These are phyloP conservation scores for Globisporangium spiculum DNA, from an alignment of 352 stramenopile genomes.

Conservation along the genomic window DNA sequence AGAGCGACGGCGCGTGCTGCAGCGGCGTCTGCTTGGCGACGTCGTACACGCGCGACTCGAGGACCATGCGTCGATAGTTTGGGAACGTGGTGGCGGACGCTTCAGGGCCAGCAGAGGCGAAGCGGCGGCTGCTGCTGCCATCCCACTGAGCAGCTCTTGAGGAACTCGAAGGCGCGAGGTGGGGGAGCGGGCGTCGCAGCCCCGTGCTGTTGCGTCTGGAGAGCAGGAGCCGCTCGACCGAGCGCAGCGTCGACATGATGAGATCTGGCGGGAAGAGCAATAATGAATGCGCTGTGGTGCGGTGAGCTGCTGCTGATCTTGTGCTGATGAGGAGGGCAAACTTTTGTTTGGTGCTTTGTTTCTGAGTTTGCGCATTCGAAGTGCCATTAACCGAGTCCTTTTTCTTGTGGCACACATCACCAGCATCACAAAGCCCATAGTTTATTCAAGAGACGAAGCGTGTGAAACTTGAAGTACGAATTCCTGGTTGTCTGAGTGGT, in stretches of 20 bases:
- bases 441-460: neutral
- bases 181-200: neutral
- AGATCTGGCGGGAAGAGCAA: neutral
- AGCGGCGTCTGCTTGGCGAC: constrained; percentile 83
- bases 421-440: neutral
- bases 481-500: no score
- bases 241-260: constrained; percentile 7
- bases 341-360: neutral
- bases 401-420: neutral
- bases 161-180: neutral
- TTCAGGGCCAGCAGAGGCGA: constrained; percentile 12
- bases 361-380: neutral
- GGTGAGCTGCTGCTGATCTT: neutral
- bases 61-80: constrained; percentile 85
- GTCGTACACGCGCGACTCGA: constrained; percentile 86
- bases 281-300: neutral
- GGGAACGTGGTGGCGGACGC: constrained; percentile 12
- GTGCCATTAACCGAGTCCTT: neutral
- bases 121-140: neutral
- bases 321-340: neutral
- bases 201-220: neutral
- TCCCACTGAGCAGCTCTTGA: constrained; percentile 5
- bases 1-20: constrained; percentile 65
- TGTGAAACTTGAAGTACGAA: neutral
- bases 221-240: constrained; percentile 5